phyloP scores from a whole-genome alignment of 2,329 filamentous ascomycete genomes.

The Venturia carpophila region DNA sequence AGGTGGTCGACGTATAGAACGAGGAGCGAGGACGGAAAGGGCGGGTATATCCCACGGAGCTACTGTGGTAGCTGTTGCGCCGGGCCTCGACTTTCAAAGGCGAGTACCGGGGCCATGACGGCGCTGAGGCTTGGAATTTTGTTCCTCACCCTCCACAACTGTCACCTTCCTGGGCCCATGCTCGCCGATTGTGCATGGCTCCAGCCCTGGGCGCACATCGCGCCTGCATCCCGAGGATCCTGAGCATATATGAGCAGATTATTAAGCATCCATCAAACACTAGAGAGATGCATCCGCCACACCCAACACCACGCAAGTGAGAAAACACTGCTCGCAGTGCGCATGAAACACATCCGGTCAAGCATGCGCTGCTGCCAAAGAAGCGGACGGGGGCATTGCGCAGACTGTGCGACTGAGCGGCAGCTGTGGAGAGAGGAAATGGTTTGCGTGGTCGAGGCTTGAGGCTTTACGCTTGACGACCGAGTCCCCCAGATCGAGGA shows the following conservation, averaged over 20 bases:
- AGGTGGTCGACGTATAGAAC: not conserved
- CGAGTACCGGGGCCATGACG: constrained; percentile 1
- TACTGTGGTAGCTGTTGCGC: not conserved
- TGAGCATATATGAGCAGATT: not conserved
- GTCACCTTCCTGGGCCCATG: not conserved
- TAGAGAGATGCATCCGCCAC: not conserved
- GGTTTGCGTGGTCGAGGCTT: not conserved
- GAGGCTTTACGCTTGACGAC: not conserved
- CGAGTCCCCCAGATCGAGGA: not conserved
- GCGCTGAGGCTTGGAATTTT: not conserved
- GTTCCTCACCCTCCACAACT: not conserved
- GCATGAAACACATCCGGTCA: not conserved
- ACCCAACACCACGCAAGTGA: not conserved
- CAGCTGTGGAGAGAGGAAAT: not conserved
- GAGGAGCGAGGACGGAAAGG: not conserved
- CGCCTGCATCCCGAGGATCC: not conserved
- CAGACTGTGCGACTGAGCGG: not conserved
- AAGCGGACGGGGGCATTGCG: not conserved
- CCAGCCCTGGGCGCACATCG: not conserved
- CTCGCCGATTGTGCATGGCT: not conserved
- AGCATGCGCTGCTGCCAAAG: not conserved
- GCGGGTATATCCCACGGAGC: not conserved
- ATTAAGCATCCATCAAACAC: constrained; percentile 1
- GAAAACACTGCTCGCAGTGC: not conserved
- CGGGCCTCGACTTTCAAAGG: not conserved